Evolutionary conservation across 78 protist genomes (phyloP), one percentile per base, ranked within the genome.

Genomic region (Dictyostelium citrinum): DNA sequence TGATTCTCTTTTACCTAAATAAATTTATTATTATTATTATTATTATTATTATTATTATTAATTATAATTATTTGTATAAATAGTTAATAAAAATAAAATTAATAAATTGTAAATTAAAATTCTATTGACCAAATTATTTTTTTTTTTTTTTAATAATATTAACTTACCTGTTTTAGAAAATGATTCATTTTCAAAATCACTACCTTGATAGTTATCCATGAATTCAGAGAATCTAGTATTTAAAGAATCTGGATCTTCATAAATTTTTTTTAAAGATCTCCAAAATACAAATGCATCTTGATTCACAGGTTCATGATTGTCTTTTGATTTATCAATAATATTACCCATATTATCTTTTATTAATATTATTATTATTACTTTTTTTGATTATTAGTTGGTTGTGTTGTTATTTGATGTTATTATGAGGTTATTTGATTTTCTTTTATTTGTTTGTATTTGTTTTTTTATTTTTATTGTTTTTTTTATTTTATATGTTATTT

Each of bases 211-310:
- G 37, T 37, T 41, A 43, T 55, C 64, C 64, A 55, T 55, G 58
- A 88, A 88, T 60, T 77, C 61, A 7, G 70, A 45, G 81, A 88
- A 88, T 29, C 58, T 9, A 20, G 71, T 46, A 16, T 37, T 31
- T 60, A 88, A 46, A 1, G 27, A 27, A 2, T 88, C 85, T 5
- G 93, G 75, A 67, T 78, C 60, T 16, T 67, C 93, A 78, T 79
- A 88, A 24, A 49, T 88, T 29, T 78, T 67, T 71, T 78, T 78
- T 67, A 88, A 78, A 10, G 24, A 29, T 64, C 55, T 41, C 85
- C 85, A 88, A 88, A 88, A 88, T 88, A 88, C 81, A 88, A 79
- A 88, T 45, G 93, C 93, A 88, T 88, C 93, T 55, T 55, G 72
- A 20, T 80, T 80, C 5, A 49, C 24, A 17, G 84, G 84, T 80